Percentiles rank a stretch among this genome's conserved stretches.
phyloP scores from a whole-genome alignment of 2,329 filamentous ascomycete species.

The Zymoseptoria tritici region DNA sequence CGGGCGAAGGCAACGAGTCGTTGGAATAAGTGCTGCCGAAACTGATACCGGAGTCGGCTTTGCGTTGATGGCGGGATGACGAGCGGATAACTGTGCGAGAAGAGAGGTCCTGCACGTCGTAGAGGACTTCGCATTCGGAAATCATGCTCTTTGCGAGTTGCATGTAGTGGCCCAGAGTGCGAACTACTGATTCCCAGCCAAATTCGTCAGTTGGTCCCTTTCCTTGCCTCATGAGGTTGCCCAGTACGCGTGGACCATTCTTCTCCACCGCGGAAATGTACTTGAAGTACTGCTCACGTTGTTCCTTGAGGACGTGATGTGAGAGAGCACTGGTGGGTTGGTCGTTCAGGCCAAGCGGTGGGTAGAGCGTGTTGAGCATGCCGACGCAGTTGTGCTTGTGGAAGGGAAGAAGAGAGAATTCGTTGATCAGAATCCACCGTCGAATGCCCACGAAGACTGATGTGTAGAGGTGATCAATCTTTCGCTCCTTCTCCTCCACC shows the following conservation, averaged over 20 bases:
- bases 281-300: constrained; percentile 56
- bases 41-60: constrained; percentile 58
- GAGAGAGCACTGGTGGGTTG: constrained; percentile 48
- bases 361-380: constrained; percentile 61
- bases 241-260: constrained; percentile 47
- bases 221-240: constrained; percentile 47
- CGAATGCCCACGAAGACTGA: constrained; percentile 55
- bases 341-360: constrained; percentile 41
- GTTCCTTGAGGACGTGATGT: constrained; percentile 44
- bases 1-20: constrained; percentile 15
- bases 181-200: constrained; percentile 46
- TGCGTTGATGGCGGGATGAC: constrained; percentile 41
- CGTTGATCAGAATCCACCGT: constrained; percentile 60
- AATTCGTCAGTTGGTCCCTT: constrained; percentile 45
- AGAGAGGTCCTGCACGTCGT: constrained; percentile 34
- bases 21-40: constrained; percentile 37
- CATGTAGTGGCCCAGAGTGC: constrained; percentile 52
- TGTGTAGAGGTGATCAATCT: constrained; percentile 51
- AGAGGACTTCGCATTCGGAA: constrained; percentile 49
- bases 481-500: constrained; percentile 40
- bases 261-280: constrained; percentile 54
- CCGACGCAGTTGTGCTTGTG: constrained; percentile 60
- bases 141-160: constrained; percentile 53
- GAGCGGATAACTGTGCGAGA: constrained; percentile 18
- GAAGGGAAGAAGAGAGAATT: constrained; percentile 54